phyloP scores from a whole-genome alignment of 2,329 filamentous ascomycete species.

The Ascochyta fabae region DNA sequence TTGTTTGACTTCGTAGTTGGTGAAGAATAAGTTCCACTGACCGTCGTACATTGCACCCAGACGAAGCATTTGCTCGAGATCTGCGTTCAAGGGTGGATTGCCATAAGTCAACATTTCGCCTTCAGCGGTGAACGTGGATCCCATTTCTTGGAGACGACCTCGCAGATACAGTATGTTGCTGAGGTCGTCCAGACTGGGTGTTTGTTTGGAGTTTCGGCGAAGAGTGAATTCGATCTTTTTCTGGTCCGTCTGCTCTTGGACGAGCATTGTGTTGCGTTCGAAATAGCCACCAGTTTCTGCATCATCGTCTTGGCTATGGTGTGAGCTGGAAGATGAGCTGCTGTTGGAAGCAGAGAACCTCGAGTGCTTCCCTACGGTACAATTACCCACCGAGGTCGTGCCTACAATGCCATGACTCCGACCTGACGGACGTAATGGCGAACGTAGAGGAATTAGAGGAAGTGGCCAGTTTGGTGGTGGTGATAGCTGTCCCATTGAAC shows the following conservation, averaged over 20 bases:
- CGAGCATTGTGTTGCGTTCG: not conserved
- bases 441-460: slow-evolving; percentile 4
- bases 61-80: slow-evolving; percentile 18
- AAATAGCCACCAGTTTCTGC: not conserved
- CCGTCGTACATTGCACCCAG: slow-evolving; percentile 16
- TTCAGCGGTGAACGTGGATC: slow-evolving; percentile 3
- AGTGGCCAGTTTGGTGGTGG: not conserved
- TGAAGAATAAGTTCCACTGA: slow-evolving; percentile 16
- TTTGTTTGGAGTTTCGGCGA: not conserved
- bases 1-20: not conserved
- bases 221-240: not conserved
- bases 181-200: not conserved
- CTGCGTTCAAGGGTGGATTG: slow-evolving; percentile 1
- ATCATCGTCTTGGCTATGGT: not conserved
- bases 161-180: not conserved
- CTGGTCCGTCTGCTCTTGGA: not conserved
- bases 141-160: slow-evolving; percentile 16
- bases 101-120: slow-evolving; percentile 21
- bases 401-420: not conserved
- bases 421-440: not conserved
- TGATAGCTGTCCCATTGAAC: slow-evolving; percentile 2
- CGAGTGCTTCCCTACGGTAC: not conserved
- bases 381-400: not conserved
- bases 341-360: not conserved
- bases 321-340: not conserved